phyloP scores from a whole-genome alignment of 441 rosid species.

The Codiaeum variegatum region DNA sequence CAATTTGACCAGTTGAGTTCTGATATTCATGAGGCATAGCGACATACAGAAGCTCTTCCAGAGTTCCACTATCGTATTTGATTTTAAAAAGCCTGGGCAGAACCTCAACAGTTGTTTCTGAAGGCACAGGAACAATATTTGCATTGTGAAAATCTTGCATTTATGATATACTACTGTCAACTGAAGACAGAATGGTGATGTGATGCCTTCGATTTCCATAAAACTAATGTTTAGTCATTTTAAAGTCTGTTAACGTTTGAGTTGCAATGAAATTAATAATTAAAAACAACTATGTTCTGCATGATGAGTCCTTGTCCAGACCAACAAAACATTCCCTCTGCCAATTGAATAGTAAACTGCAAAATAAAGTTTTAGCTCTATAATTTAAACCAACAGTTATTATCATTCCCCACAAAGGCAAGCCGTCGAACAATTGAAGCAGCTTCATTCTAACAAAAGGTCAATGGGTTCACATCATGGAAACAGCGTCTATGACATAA shows the following conservation, averaged over 20 bases:
- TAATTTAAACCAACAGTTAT: background rate
- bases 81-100: slow-evolving; percentile 92
- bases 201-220: background rate
- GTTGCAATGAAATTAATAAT: background rate
- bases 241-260: background rate
- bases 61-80: slow-evolving; percentile 91
- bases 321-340: background rate
- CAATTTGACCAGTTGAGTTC: slow-evolving; percentile 81
- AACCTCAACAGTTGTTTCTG: slow-evolving; percentile 90
- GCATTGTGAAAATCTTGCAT: background rate
- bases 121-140: slow-evolving; percentile 17
- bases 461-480: background rate
- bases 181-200: background rate
- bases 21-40: slow-evolving; percentile 93
- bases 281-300: background rate
- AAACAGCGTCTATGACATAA: background rate
- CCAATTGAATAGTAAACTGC: background rate
- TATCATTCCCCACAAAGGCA: background rate
- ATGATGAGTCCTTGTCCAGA: background rate
- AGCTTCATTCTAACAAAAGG: background rate
- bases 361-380: background rate
- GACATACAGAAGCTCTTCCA: slow-evolving; percentile 86
- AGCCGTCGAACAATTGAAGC: background rate
- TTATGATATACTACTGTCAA: background rate
- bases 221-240: background rate